Evolutionary conservation across 164 flowering plant genomes (phyloP), one percentile per base, ranked within the genome.

Genomic region (Euptelea pleiosperma): DNA sequence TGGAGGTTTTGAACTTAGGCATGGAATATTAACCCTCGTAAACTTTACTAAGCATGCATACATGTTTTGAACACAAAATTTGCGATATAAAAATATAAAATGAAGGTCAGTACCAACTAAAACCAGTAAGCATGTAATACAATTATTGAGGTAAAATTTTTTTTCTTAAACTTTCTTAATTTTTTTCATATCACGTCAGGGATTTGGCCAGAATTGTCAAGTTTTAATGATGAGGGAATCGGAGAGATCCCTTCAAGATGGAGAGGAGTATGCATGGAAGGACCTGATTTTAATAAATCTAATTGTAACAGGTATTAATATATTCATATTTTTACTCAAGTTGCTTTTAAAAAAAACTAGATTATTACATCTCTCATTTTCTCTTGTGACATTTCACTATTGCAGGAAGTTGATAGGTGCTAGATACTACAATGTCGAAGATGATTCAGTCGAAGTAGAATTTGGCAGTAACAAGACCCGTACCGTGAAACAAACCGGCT

Each of bases 131-230:
- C n/a, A n/a, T n/a, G n/a, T n/a, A n/a, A n/a, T n/a, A n/a, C n/a
- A n/a, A n/a, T n/a, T n/a, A n/a, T n/a, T n/a, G n/a, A n/a, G n/a
- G n/a, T n/a, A n/a, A n/a, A n/a, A n/a, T n/a, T n/a, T n/a, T n/a
- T n/a, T n/a, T n/a, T n/a, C n/a, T n/a, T n/a, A n/a, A n/a, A n/a
- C n/a, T n/a, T n/a, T n/a, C n/a, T n/a, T n/a, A n/a, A n/a, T n/a
- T n/a, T n/a, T n/a, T 48, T 21, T 5, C 16, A 12, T 29, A 24
- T 43, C 44, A 31, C 12, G 21, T 1, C 8, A 82, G 88, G 91
- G 4, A 77, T 85, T 62, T 81, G 86, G 84, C 88, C 91, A 0
- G 88, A 85, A 70, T 82, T 84, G 34, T 75, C 79, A 34, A 82
- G 87, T 58, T 82, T 85, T 67, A 65, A 57, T 28, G 91, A 85